These are phyloP conservation scores for Carex parvula DNA, from an alignment of 176 grass and related monocot species.

Conservation along the genomic window DNA sequence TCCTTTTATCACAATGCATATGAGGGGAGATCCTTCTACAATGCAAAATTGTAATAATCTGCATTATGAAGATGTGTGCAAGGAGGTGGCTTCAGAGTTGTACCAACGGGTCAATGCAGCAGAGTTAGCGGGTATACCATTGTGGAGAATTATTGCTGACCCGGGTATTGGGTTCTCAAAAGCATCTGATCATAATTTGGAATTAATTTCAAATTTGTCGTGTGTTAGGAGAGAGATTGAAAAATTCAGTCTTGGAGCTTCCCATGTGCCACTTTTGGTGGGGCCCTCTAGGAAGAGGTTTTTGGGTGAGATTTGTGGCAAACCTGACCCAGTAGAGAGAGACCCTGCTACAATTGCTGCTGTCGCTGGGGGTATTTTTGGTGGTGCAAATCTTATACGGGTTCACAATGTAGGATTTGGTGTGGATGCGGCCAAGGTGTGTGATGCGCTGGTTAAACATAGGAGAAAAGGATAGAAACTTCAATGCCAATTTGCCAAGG, in stretches of 20 bases:
- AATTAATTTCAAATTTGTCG: conserved; percentile 48
- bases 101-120: conserved; percentile 43
- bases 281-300: conserved; percentile 74
- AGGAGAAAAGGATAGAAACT: conserved; percentile 8
- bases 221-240: conserved; percentile 53
- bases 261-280: conserved; percentile 63
- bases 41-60: conserved; percentile 84
- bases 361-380: conserved; percentile 38
- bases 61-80: conserved; percentile 57
- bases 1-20: conserved; percentile 85
- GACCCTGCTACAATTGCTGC: conserved; percentile 49
- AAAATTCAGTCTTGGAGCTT: conserved; percentile 62
- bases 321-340: conserved; percentile 45
- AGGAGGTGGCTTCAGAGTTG: conserved; percentile 72
- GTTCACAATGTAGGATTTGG: conserved; percentile 66
- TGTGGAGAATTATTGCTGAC: conserved; percentile 87
- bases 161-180: conserved; percentile 92
- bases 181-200: conserved; percentile 44
- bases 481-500: neutral
- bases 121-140: conserved; percentile 60
- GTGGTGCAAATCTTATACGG: conserved; percentile 82
- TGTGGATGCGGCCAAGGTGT: conserved; percentile 54
- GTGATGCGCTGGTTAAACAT: conserved; percentile 35
- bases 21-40: conserved; percentile 71
- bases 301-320: conserved; percentile 65